Base-by-base conservation (phyloP, 2,329 filamentous ascomycete species). In the Fusarium sp. region DNA sequence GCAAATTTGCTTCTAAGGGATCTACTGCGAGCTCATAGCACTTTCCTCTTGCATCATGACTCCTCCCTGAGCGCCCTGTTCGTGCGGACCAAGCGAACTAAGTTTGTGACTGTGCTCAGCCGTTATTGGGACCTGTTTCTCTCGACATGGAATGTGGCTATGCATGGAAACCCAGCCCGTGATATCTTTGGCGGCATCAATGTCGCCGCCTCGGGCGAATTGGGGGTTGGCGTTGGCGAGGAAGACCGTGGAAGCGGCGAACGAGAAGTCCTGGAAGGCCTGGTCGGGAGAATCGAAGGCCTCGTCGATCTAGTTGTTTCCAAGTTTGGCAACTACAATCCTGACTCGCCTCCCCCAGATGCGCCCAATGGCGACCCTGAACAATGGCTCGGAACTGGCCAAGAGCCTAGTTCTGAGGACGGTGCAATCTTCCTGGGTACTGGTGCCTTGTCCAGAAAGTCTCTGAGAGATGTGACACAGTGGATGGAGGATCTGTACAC, bases 211-310 rank as follows among this genome's bases (percentile, higher is more conserved):
- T 95, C 94, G 37, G 96, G 97, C 20, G 96, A 98, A 83, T 89
- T 98, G 30, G 97, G 97, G 18, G 90, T 98, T 54, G 97, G 97
- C 0, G 97, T 98, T 1, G 97, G 97, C 20, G 97, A 98, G 81
- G 97, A 98, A 84, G 94, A 98, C 65, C 93, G 95, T 81, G 96
- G 96, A 6, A 98, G 96, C 80, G 95, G 95, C 35, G 96, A 98
- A 84, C 89, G 96, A 77, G 96, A 97, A 77, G 96, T 98, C 0
- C 86, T 99, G 2, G 96, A 98, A 82, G 95, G 95, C n/a, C 91
- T 98, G 71, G 91, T 95, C 2, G 88, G 88, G 11, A 88, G 94
- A 65, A 94, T 94, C 27, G 92, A 97, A 61, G 97, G 97, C 1
- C 87, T 99, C 43, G 89, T 97, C 7, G 97, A 99, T 82, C 83